These are phyloP conservation scores for Fusarium bactridioides DNA, from an alignment of 2,329 filamentous ascomycete genomes.

Conservation along the genomic window DNA sequence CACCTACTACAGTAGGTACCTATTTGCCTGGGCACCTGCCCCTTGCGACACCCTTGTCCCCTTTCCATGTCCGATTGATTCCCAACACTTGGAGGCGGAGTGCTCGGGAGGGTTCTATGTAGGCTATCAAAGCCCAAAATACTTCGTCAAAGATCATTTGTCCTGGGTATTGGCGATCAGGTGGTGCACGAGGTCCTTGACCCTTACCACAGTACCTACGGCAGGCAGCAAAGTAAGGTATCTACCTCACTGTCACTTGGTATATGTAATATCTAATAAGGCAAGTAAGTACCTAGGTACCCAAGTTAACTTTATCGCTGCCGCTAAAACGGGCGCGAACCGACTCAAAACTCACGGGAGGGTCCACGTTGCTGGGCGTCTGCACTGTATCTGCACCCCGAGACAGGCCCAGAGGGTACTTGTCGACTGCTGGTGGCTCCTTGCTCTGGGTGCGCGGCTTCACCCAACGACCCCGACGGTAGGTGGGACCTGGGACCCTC, in stretches of 20 bases:
- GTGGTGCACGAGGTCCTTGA: conserved; percentile 21
- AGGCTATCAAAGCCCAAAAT: conserved; percentile 4
- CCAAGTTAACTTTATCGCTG: conserved; percentile 13
- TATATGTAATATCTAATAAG: neutral
- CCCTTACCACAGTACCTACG: neutral
- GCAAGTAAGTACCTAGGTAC: neutral
- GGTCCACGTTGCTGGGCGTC: conserved; percentile 21
- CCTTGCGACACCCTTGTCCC: neutral
- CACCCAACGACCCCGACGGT: neutral
- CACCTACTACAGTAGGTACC: neutral
- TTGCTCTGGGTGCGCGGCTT: conserved; percentile 3
- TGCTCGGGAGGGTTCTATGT: neutral
- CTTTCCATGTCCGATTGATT: conserved; percentile 2
- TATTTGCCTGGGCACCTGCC: neutral
- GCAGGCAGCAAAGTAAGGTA: neutral
- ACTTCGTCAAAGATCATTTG: conserved; percentile 5
- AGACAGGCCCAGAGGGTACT: conserved; percentile 11
- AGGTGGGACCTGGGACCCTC: conserved; percentile 13
- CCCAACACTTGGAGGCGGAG: conserved; percentile 8
- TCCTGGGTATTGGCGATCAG: conserved; percentile 20
- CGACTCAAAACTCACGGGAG: conserved; percentile 6
- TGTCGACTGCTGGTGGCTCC: neutral
- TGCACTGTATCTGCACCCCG: conserved; percentile 22
- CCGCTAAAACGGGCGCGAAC: conserved; percentile 22
- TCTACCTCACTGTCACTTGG: neutral